Percentiles rank a stretch among this genome's conserved stretches.
phyloP scores from a whole-genome alignment of 2,329 filamentous ascomycete genomes.

The Calonectria naviculata region DNA sequence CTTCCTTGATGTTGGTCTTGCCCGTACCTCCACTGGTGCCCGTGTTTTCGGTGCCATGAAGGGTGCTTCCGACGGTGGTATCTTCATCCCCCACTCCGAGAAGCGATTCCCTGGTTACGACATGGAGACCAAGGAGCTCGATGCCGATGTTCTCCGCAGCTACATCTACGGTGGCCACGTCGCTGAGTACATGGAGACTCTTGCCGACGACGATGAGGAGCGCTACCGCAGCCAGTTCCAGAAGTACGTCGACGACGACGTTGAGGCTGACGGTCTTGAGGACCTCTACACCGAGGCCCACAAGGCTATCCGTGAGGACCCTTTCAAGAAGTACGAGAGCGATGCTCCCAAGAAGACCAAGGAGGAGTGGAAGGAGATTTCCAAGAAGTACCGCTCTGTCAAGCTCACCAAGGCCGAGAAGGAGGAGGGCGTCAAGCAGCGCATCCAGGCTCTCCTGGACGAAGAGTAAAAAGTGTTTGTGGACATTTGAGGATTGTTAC shows the following conservation, averaged over 20 bases:
- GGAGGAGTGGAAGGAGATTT: constrained; percentile 96
- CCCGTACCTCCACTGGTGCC: constrained; percentile 97
- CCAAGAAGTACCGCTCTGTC: constrained; percentile 83
- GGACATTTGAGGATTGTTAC: constrained; percentile 43
- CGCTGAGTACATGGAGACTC: constrained; percentile 99
- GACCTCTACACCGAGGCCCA: constrained; percentile 96
- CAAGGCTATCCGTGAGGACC: constrained; percentile 96
- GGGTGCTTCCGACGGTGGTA: constrained; percentile 98
- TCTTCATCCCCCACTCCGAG: constrained; percentile 97
- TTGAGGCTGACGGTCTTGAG: constrained; percentile 97
- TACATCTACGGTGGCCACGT: constrained; percentile 99
- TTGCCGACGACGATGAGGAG: constrained; percentile 99
- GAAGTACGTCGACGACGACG: constrained; percentile 96
- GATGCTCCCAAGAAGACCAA: constrained; percentile 92
- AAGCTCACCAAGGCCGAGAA: constrained; percentile 90
- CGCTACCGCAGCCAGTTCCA: constrained; percentile 98
- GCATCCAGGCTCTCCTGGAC: constrained; percentile 84
- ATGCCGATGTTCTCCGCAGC: constrained; percentile 95
- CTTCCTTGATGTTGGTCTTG: constrained; percentile 97
- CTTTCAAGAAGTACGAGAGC: constrained; percentile 89
- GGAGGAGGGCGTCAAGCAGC: constrained; percentile 85
- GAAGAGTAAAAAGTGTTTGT: constrained; percentile 52
- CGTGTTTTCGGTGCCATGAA: constrained; percentile 99
- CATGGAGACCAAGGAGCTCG: constrained; percentile 97
- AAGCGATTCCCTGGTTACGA: constrained; percentile 99